Evolutionary conservation across 1,284 basidiomycete genomes (phyloP).

Genomic region (Ustilago xerochloae): DNA sequence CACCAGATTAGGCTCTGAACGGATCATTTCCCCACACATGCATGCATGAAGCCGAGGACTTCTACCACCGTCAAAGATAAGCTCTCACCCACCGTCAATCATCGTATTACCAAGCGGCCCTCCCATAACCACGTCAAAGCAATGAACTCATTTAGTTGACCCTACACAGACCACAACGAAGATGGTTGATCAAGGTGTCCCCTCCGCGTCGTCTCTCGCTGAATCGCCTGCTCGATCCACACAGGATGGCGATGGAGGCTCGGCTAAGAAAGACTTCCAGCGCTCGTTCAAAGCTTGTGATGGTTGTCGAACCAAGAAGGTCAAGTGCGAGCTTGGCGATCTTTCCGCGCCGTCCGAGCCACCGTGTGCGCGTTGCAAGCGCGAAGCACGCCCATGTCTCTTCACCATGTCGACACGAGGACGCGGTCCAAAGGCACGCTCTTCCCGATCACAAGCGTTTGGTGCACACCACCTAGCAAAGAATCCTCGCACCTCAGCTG

Average conservation of each 20-base stretch:
- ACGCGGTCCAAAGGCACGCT: conserved; percentile 43
- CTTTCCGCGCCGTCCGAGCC: conserved; percentile 49
- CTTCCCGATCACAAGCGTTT: conserved; percentile 41
- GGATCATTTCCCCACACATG: background rate
- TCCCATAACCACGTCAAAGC: conserved; percentile 9
- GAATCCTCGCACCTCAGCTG: conserved; percentile 33
- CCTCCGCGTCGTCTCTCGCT: background rate
- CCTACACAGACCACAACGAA: conserved; percentile 16
- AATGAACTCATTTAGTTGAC: conserved; percentile 22
- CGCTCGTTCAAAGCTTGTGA: conserved; percentile 54
- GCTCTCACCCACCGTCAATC: background rate
- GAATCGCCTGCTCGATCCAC: conserved; percentile 18
- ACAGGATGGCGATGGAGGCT: conserved; percentile 21
- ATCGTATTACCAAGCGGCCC: background rate
- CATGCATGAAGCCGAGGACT: conserved; percentile 2
- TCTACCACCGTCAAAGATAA: background rate
- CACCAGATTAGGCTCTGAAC: background rate
- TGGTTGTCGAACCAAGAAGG: conserved; percentile 48
- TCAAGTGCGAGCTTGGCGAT: conserved; percentile 53
- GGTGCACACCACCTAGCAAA: conserved; percentile 49
- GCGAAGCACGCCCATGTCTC: conserved; percentile 46
- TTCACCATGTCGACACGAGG: conserved; percentile 54
- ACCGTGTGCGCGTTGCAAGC: conserved; percentile 48
- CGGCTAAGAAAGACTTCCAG: conserved; percentile 45
- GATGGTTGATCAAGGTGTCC: conserved; percentile 24